A percentile compares a stretch with the other conserved stretches of the same genome.
Conservation (phyloP, 2,329 filamentous ascomycete species). For the Peltaster fructicola region DNA sequence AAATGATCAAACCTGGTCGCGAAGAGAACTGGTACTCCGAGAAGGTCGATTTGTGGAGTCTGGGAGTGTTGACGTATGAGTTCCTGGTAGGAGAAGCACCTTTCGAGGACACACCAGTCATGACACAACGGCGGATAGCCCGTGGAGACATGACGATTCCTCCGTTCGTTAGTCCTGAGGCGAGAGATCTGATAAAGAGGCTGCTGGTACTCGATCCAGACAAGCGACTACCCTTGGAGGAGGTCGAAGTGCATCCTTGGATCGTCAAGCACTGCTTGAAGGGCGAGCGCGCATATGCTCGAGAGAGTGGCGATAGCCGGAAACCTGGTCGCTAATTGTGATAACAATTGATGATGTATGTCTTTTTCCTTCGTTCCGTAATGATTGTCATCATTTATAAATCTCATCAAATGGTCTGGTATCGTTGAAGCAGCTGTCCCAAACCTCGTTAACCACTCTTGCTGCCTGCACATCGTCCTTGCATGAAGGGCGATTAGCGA, state of each 20-base stretch:
- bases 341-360: no score
- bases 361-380: no score
- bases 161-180: conserved; percentile 76
- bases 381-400: conserved; percentile 67
- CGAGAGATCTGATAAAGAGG: conserved; percentile 78
- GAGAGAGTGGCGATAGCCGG: conserved; percentile 23
- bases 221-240: conserved; percentile 76
- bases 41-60: conserved; percentile 91
- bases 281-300: conserved; percentile 27
- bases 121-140: conserved; percentile 82
- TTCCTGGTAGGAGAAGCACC: conserved; percentile 92
- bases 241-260: conserved; percentile 84
- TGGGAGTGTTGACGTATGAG: conserved; percentile 90
- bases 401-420: conserved; percentile 95
- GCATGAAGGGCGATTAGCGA: conserved; percentile 61
- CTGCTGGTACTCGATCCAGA: conserved; percentile 83
- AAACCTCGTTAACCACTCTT: conserved; percentile 90
- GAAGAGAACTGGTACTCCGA: conserved; percentile 79
- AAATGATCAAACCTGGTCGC: conserved; percentile 78
- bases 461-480: conserved; percentile 73
- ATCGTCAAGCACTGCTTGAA: conserved; percentile 82
- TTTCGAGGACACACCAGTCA: conserved; percentile 86
- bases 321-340: no score
- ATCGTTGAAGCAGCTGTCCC: conserved; percentile 91
- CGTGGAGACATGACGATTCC: conserved; percentile 86